phyloP scores from a whole-genome alignment of 2,329 filamentous ascomycete genomes.

The Tolypocladium inflatum region DNA sequence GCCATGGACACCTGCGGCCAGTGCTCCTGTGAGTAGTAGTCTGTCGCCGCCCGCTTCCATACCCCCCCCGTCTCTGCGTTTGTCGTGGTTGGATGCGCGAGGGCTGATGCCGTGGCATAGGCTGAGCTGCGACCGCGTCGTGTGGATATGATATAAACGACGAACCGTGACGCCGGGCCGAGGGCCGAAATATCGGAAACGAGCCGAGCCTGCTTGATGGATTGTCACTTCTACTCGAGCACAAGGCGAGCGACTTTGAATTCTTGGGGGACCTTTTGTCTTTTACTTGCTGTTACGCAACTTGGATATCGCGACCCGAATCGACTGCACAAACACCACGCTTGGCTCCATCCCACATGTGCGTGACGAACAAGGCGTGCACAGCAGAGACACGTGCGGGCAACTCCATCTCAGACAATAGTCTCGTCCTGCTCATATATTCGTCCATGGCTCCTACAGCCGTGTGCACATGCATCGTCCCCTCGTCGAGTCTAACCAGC shows the following conservation, averaged over 20 bases:
- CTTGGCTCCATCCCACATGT: background rate
- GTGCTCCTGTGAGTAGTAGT: slow-evolving; percentile 1
- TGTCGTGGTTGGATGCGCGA: background rate
- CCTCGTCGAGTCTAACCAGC: background rate
- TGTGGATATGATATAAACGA: background rate
- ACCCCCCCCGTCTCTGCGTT: background rate
- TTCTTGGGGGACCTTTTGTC: background rate
- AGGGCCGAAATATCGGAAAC: background rate
- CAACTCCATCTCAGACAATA: background rate
- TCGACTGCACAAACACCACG: background rate
- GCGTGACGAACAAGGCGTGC: background rate
- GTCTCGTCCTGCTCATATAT: background rate
- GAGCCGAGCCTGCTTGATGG: too few species aligned
- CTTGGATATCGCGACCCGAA: background rate
- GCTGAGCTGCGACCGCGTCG: background rate
- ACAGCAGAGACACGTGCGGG: too few species aligned
- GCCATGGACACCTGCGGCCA: slow-evolving; percentile 8
- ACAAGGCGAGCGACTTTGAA: background rate
- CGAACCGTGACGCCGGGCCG: too few species aligned
- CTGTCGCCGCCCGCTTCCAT: background rate
- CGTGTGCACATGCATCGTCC: background rate
- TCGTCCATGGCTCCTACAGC: background rate
- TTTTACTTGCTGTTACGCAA: background rate
- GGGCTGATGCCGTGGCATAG: background rate
- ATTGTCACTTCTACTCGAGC: background rate